Conservation (phyloP, 176 grass and related monocot genomes). For the Zea mays region Zm-B73-REFERENCE-NAM-5.0 NC_050096.1:176944001-176944500, state of each 20-base stretch:
- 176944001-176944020: background rate
- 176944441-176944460: slow-evolving; percentile 24
- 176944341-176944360: slow-evolving; percentile 32
- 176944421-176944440: slow-evolving; percentile 40
- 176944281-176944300: background rate
- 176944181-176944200: slow-evolving; percentile 40
- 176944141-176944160: slow-evolving; percentile 47
- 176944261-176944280: background rate
- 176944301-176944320: too few species aligned
- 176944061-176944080: too few species aligned
- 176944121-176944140: background rate
- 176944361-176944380: slow-evolving; percentile 60
- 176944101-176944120: background rate
- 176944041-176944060: background rate
- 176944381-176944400: slow-evolving; percentile 66
- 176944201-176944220: slow-evolving; percentile 21
- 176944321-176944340: background rate
- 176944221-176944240: background rate
- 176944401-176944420: slow-evolving; percentile 58
- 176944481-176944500: slow-evolving; percentile 41
- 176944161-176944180: slow-evolving; percentile 50
- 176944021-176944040: background rate
- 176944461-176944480: slow-evolving; percentile 51
- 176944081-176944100: background rate
- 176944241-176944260: too few species aligned